Base-by-base conservation (phyloP, 768 basidiomycete species). In the Tylopilus subfusipes region DNA sequence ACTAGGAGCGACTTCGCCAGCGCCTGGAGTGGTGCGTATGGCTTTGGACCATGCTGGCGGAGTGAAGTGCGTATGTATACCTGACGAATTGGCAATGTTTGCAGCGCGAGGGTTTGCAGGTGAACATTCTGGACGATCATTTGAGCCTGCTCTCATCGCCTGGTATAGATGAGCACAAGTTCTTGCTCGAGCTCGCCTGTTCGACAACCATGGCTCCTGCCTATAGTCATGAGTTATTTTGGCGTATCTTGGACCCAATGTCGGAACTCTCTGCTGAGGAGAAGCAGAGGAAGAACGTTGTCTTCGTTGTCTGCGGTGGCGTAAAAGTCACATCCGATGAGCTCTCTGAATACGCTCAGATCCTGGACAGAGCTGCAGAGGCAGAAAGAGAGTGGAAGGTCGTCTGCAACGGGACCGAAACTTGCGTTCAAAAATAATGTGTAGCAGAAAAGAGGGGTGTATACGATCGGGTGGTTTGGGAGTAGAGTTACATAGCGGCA, bases 121-220 rank as follows among this genome's bases (percentile, higher is more conserved):
- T 89, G 62, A 58, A 79, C 18, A 12, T 19, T 34, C 25, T 52
- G 11, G 9, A 21, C 29, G 24, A 56, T 54, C 24, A 4, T 46
- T 5, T 19, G 43, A 31, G 19, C 38, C 19, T 31, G 14, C 11
- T 25, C 53, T 54, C 12, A 62, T 44, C 11, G 8, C 18, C 18
- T 40, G 8, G 25, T 14, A 14, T 59, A 88, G 89, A 87, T 57
- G 86, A 89, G 55, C 88, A 91, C 63, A 88, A 88, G 67, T 72
- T 84, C 52, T 73, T 90, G 24, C 81, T 87, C 11, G 88, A 92
- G 61, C 74, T 91, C 22, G 85, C 90, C 2, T 90, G 88, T 58
- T 76, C 87, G 6, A 82, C 85, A 9, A 82, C 88, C 4, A 74
- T 92, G 9, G 76, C 79, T 2, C 79, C 86, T 2, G 88, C 82